These are phyloP conservation scores for Leccinum subrobustum DNA, from an alignment of 1,284 basidiomycete species.

Conservation along the genomic window DNA sequence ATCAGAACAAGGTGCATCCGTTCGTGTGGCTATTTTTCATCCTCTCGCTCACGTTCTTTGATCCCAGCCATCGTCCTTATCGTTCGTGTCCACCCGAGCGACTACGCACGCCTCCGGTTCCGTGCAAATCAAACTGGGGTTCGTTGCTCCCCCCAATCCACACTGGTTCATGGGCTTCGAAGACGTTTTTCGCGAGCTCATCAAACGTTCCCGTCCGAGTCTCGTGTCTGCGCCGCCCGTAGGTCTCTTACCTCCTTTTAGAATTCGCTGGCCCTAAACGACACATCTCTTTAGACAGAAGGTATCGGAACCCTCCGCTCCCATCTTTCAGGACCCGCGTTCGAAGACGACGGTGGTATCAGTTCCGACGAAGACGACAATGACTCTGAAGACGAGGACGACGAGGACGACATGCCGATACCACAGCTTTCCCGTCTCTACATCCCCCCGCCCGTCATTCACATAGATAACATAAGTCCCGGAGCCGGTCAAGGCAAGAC, in stretches of 20 bases:
- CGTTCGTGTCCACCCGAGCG: conserved; percentile 65
- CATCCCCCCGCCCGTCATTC: conserved; percentile 27
- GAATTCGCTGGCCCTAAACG: background rate
- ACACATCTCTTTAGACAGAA: conserved; percentile 60
- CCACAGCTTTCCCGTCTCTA: conserved; percentile 28
- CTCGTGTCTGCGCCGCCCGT: conserved; percentile 82
- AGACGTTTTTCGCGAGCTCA: conserved; percentile 64
- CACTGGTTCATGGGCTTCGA: conserved; percentile 43
- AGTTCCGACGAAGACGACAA: conserved; percentile 57
- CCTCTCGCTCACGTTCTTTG: background rate
- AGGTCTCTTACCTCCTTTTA: conserved; percentile 12
- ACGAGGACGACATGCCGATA: conserved; percentile 18
- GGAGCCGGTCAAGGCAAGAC: conserved; percentile 28
- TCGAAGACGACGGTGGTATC: conserved; percentile 79
- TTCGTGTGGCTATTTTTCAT: conserved; percentile 12
- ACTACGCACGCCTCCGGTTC: conserved; percentile 55
- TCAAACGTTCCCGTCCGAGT: conserved; percentile 62
- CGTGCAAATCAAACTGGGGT: conserved; percentile 76
- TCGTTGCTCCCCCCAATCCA: conserved; percentile 52
- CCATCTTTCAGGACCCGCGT: conserved; percentile 53
- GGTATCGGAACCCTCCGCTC: conserved; percentile 86
- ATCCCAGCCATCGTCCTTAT: conserved; percentile 50
- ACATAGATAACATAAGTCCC: conserved; percentile 16
- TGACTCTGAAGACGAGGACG: conserved; percentile 30
- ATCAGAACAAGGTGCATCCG: conserved; percentile 53